Percentiles rank a stretch among this genome's conserved stretches.
phyloP scores from a whole-genome alignment of 2,329 filamentous ascomycete species.

The Aspergillus persii region DNA sequence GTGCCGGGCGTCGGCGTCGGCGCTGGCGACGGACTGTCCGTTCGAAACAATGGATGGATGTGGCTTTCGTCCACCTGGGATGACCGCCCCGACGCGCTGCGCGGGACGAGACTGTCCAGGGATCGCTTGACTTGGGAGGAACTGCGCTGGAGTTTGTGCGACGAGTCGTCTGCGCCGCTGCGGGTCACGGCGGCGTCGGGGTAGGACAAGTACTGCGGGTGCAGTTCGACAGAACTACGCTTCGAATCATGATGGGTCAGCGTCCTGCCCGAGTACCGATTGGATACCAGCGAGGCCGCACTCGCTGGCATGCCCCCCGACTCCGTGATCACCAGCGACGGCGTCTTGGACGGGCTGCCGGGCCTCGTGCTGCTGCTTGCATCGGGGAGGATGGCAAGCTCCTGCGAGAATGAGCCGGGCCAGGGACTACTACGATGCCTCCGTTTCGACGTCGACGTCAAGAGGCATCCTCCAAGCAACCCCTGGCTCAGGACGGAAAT shows the following conservation, averaged over 20 bases:
- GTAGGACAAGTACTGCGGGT: conserved; percentile 13
- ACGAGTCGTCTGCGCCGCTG: conserved; percentile 2
- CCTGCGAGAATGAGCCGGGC: conserved; percentile 23
- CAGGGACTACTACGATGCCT: conserved; percentile 9
- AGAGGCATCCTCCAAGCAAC: conserved; percentile 29
- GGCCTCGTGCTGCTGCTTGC: conserved; percentile 5
- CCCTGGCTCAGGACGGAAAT: conserved; percentile 33
- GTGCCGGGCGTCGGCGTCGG: conserved; percentile 53
- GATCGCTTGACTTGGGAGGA: conserved; percentile 23
- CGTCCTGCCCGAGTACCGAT: conserved; percentile 32
- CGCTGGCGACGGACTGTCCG: conserved; percentile 52
- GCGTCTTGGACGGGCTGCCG: conserved; percentile 5
- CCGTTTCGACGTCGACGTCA: conserved; percentile 16
- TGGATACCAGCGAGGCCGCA: conserved; percentile 26
- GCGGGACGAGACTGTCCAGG: conserved; percentile 24
- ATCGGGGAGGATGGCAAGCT: conserved; percentile 22
- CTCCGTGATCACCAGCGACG: conserved; percentile 10
- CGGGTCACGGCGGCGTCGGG: conserved; percentile 8
- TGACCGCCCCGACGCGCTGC: conserved; percentile 15
- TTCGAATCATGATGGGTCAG: conserved; percentile 26
- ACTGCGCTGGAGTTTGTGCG: conserved; percentile 17
- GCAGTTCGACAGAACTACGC: conserved; percentile 22
- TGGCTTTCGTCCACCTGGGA: conserved; percentile 46
- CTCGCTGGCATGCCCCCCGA: conserved; percentile 11
- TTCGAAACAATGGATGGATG: conserved; percentile 59